phyloP scores from a whole-genome alignment of 257 asterid genomes.

The Jacaranda copaia region DNA sequence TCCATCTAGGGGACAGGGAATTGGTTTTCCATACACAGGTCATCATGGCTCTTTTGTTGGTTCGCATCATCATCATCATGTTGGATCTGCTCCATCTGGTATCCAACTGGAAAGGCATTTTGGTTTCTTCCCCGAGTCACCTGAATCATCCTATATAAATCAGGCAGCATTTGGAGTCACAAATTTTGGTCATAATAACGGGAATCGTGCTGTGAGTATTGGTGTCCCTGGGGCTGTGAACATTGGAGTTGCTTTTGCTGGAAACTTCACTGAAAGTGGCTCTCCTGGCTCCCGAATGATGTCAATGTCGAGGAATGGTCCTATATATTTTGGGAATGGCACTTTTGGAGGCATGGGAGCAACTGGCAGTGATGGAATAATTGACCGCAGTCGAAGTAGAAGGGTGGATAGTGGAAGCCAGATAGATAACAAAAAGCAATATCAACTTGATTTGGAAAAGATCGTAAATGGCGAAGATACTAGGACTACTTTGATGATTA shows the following conservation, averaged over 20 bases:
- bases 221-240: conserved; percentile 63
- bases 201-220: conserved; percentile 52
- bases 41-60: conserved; percentile 59
- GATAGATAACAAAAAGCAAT: conserved; percentile 80
- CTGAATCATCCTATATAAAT: conserved; percentile 68
- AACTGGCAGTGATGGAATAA: conserved; percentile 54
- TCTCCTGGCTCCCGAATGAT: conserved; percentile 74
- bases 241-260: conserved; percentile 66
- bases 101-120: conserved; percentile 74
- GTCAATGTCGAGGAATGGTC: conserved; percentile 70
- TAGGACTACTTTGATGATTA: conserved; percentile 94
- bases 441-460: conserved; percentile 90
- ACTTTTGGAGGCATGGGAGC: conserved; percentile 47
- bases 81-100: conserved; percentile 97
- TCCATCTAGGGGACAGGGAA: conserved; percentile 55
- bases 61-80: conserved; percentile 51
- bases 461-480: conserved; percentile 78
- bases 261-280: conserved; percentile 66
- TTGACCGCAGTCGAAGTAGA: conserved; percentile 77
- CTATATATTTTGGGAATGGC: conserved; percentile 69
- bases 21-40: conserved; percentile 59
- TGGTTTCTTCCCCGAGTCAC: conserved; percentile 86
- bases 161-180: conserved; percentile 58
- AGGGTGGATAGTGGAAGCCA: conserved; percentile 71
- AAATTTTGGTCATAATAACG: conserved; percentile 55